These are phyloP conservation scores for Cercospora canescens DNA, from an alignment of 2,329 filamentous ascomycete genomes.

Conservation along the genomic window DNA sequence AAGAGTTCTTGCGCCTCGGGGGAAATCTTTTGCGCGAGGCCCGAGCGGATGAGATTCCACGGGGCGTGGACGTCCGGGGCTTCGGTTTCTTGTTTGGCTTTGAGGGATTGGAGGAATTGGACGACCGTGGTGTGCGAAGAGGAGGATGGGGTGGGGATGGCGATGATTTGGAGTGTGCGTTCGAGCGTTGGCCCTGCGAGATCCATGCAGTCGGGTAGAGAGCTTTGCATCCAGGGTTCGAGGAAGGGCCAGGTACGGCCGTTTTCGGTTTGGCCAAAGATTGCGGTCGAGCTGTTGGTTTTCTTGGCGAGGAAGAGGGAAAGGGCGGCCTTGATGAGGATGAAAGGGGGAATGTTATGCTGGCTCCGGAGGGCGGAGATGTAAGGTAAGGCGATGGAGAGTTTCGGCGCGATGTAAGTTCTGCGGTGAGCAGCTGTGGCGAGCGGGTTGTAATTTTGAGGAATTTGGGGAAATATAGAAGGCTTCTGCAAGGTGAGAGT, in stretches of 20 bases:
- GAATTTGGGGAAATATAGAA: not conserved
- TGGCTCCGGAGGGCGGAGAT: not conserved
- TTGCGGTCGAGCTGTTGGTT: not conserved
- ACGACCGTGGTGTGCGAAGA: not conserved
- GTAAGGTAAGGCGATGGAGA: not conserved
- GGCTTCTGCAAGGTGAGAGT: not conserved
- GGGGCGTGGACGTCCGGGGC: not conserved
- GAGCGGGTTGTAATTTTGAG: not conserved
- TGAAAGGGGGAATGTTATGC: not conserved
- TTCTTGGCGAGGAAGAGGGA: not conserved
- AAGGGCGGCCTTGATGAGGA: not conserved
- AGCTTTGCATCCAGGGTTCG: conserved; percentile 4
- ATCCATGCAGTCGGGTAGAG: conserved; percentile 4
- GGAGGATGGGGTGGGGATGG: not conserved
- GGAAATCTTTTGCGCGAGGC: not conserved
- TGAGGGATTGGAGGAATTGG: not conserved
- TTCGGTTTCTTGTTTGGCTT: conserved; percentile 2
- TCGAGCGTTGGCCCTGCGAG: conserved; percentile 1
- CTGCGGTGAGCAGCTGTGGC: not conserved
- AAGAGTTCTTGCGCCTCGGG: not conserved
- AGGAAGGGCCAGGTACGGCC: not conserved
- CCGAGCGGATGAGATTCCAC: not conserved
- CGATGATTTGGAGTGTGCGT: not conserved
- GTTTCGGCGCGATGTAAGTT: not conserved
- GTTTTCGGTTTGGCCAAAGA: not conserved